Percentiles rank a stretch among this genome's conserved stretches.
Evolutionary conservation across 306 rosid species (phyloP).

Genomic region (Potentilla sterilis): DNA sequence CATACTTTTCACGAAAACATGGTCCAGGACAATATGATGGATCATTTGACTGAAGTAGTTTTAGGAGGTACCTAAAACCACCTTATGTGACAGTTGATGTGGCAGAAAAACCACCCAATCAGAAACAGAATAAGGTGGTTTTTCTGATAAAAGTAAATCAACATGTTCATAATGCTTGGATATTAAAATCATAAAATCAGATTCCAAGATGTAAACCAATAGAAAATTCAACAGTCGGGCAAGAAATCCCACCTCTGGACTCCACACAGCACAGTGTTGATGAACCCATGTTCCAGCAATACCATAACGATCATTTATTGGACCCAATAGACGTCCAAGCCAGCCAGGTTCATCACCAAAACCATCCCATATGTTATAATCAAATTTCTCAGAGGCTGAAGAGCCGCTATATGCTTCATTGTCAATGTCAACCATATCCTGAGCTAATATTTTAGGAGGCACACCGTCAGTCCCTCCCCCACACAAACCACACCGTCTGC

Average conservation of each 20-base stretch:
- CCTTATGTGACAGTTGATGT: not conserved
- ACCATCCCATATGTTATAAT: slow-evolving; percentile 92
- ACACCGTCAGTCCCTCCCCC: slow-evolving; percentile 93
- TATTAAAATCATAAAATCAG: slow-evolving; percentile 19
- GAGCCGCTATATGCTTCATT: slow-evolving; percentile 80
- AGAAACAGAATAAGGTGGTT: not conserved
- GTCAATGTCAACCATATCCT: slow-evolving; percentile 75
- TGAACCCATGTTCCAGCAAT: slow-evolving; percentile 99
- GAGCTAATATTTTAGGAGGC: slow-evolving; percentile 74
- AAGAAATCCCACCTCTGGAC: slow-evolving; percentile 83
- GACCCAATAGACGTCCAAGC: slow-evolving; percentile 97
- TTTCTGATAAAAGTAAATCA: not conserved
- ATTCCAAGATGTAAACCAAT: slow-evolving; percentile 30
- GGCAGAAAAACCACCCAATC: not conserved
- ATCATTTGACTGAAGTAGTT: not conserved
- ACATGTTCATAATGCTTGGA: slow-evolving; percentile 25
- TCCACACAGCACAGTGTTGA: slow-evolving; percentile 98
- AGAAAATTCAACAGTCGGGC: slow-evolving; percentile 15
- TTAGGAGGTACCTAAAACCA: not conserved
- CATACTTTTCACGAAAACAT: not conserved
- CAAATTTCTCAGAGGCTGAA: slow-evolving; percentile 76
- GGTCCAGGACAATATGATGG: not conserved
- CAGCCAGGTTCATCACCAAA: slow-evolving; percentile 92
- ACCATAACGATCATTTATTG: slow-evolving; percentile 81
- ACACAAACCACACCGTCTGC: slow-evolving; percentile 87